Evolutionary conservation across 2,329 filamentous ascomycete genomes (phyloP), one percentile per base, ranked within the genome.

Genomic region (Dichotomopilus funicola): DNA sequence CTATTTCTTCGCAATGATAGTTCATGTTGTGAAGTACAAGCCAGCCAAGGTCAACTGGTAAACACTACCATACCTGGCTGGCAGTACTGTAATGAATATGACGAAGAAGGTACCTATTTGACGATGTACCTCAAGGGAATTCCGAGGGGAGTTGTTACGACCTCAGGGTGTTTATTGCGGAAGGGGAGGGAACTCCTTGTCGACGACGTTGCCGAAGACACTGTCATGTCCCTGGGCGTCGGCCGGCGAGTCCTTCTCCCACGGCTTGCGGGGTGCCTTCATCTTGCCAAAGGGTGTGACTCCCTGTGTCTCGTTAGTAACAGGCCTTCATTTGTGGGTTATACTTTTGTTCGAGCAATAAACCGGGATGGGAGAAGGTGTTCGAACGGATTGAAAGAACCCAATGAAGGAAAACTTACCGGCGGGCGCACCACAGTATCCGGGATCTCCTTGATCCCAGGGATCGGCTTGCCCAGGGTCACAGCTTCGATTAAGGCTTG

Each of bases 391-490:
- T 27, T 27, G 19, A 27, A 27, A 34, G 19, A 48, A 34, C 10
- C 6, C 19, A 37, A 36, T 33, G 9, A 42, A 49, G 19, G 40
- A 34, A 37, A 13, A 62, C 77, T 80, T 58, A 87, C 86, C 58
- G 89, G 81, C 4, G 87, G 86, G 53, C 83, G 78, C 19, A 91
- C 76, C 5, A 96, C 76, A 0, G 86, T 94, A 62, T 89, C 82
- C 4, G 91, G 90, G 52, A 96, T 92, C 60, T 95, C 83, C 63
- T 85, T 85, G 65, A 96, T 95, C 0, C 91, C 91, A 1, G 91
- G 90, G 44, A 96, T 87, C 0, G 88, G 86, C 63, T 89, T 84
- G 52, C 90, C 90, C 34, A 83, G 85, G 31, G 89, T 88, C 53
- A 96, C 88, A 53, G 95, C 80, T 65, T 89, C 87, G 54, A 95